Base-by-base conservation (phyloP, 345 rosid genomes). In the Hirschfeldia incana region DNA sequence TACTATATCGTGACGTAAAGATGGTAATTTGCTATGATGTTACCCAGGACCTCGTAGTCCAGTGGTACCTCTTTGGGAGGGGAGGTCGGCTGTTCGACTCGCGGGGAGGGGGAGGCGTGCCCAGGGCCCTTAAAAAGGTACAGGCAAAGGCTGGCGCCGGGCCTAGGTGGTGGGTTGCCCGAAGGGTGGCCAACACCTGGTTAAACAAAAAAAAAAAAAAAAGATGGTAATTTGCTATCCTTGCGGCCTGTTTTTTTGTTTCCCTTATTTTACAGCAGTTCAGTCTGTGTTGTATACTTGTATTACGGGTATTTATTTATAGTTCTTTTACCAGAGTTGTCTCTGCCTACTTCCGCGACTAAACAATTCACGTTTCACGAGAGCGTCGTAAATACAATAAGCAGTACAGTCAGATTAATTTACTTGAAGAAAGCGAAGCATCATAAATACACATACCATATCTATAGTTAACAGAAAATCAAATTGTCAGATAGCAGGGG, bases 321-420 rank as follows among this genome's bases (percentile, higher is more conserved):
- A 69, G 62, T 57, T 34, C 6, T 69, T 69, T 7, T 5, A 46
- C 39, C 9, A 4, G 10, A 53, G 73, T 53, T 51, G 74, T 34
- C 51, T 8, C 21, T 55, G 61, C 27, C 61, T 55, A 16, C 61
- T 57, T 59, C 55, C 6, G 26, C 55, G n/a, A 58, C 36, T 51
- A 36, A 71, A 8, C 9, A 27, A 72, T 60, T 36, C 57, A 72
- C 57, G 58, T 15, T 27, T 71, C 26, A 26, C 64, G 65, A 55
- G 51, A 29, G 57, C 51, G 9, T 33, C 2, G 12, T 15, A 44
- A 64, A 42, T 27, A 39, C 15, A 29, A 2, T 6, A 4, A 2
- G 15, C 30, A 59, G 33, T 27, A 27, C 15, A 27, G 15, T 60
- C 34, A 28, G 32, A 27, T 26, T 10, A 59, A 27, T 21, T 1